These are phyloP conservation scores for Penicillium ucsense DNA, from an alignment of 495 filamentous ascomycete genomes.

Conservation along the genomic window DNA sequence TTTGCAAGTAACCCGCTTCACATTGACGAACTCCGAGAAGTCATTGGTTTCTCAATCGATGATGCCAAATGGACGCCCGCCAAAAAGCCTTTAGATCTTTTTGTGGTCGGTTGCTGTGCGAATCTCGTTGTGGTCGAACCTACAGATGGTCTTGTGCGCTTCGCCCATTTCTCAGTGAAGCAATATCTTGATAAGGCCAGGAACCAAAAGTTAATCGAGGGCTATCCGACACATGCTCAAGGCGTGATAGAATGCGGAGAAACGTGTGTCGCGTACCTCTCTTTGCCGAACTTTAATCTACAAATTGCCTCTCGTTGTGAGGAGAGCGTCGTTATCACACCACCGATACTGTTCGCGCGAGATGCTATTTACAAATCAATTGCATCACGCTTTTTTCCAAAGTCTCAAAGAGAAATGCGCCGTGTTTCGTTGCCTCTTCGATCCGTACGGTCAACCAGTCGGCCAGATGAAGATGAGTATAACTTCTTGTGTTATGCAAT, in stretches of 20 bases:
- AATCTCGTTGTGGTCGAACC: conserved; percentile 23
- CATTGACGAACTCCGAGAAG: conserved; percentile 27
- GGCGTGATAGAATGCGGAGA: conserved; percentile 15
- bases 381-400: no score
- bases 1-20: conserved; percentile 19
- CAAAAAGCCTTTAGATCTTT: conserved; percentile 13
- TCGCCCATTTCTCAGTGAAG: conserved; percentile 26
- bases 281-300: conserved; percentile 16
- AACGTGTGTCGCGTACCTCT: conserved; percentile 15
- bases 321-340: conserved; percentile 3
- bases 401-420: no score
- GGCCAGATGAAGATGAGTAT: conserved; percentile 7
- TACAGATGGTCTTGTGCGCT: conserved; percentile 14
- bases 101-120: conserved; percentile 19
- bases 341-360: neutral
- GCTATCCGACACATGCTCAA: conserved; percentile 1
- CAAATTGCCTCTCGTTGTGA: conserved; percentile 3
- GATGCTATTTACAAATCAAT: neutral
- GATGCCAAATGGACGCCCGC: conserved; percentile 16
- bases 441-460: neutral
- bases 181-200: conserved; percentile 14
- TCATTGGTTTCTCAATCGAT: conserved; percentile 14
- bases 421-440: neutral
- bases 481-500: neutral
- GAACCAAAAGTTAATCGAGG: neutral